Evolutionary conservation across 768 basidiomycete species (phyloP).

Genomic region (Suillus plorans): DNA sequence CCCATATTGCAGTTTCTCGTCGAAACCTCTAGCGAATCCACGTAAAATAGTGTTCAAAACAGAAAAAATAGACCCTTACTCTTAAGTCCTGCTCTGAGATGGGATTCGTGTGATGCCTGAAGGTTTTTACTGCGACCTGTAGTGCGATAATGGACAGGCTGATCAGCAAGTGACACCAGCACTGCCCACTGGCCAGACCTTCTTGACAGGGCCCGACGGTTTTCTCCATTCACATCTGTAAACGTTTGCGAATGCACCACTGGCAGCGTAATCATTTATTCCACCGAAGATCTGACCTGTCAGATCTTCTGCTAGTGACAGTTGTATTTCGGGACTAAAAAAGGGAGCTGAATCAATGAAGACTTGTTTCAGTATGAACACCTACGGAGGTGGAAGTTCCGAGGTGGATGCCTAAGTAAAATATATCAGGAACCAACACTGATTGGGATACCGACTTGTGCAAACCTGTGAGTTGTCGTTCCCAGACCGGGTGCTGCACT

Average conservation of each 20-base stretch:
- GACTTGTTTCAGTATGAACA: background rate
- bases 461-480: background rate
- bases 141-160: no score
- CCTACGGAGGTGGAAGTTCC: background rate
- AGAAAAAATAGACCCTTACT: background rate
- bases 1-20: constrained; percentile 21
- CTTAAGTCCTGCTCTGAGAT: background rate
- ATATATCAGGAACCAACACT: background rate
- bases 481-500: background rate
- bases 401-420: background rate
- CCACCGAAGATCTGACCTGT: background rate
- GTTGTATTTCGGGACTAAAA: background rate
- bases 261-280: background rate
- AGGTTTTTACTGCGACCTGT: constrained; percentile 5
- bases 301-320: background rate
- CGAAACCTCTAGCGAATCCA: constrained; percentile 11
- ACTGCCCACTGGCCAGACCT: background rate
- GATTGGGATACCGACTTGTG: background rate
- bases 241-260: background rate
- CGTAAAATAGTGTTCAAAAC: background rate
- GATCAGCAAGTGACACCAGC: background rate
- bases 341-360: background rate
- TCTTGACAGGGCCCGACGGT: background rate
- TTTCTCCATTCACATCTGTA: constrained; percentile 1
- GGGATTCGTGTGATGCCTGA: background rate